Evolutionary conservation across 257 asterid genomes (phyloP).

Genomic region (Fraxinus americana): DNA sequence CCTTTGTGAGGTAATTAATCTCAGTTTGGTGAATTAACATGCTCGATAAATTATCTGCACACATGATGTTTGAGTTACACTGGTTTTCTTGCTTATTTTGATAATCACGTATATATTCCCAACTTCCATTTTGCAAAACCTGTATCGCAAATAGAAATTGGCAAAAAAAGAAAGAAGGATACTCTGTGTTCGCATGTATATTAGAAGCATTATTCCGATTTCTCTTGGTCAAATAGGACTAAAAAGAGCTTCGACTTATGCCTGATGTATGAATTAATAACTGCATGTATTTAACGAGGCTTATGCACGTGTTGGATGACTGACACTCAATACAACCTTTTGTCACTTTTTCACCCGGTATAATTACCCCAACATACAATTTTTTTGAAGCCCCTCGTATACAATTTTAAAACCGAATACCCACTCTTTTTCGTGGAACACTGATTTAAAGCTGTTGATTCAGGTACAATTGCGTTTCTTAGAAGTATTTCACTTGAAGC

Average conservation of each 20-base stretch:
- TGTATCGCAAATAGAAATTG: neutral
- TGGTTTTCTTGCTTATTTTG: neutral
- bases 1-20: neutral
- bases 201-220: neutral
- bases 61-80: neutral
- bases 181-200: neutral
- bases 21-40: neutral
- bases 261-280: neutral
- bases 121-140: neutral
- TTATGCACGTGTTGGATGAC: neutral
- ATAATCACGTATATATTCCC: neutral
- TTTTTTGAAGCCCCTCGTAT: too few relatives aligned
- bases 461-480: conserved; percentile 90
- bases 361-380: neutral
- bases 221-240: neutral
- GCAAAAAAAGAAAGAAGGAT: neutral
- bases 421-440: neutral
- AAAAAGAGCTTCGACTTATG: neutral
- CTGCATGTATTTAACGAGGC: neutral
- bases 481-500: conserved; percentile 96
- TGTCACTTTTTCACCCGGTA: neutral
- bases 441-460: conserved; percentile 27
- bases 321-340: neutral
- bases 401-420: neutral
- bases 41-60: neutral